Evolutionary conservation across 441 rosid genomes (phyloP), one percentile per base, ranked within the genome.

Genomic region (Croton laevigatus): DNA sequence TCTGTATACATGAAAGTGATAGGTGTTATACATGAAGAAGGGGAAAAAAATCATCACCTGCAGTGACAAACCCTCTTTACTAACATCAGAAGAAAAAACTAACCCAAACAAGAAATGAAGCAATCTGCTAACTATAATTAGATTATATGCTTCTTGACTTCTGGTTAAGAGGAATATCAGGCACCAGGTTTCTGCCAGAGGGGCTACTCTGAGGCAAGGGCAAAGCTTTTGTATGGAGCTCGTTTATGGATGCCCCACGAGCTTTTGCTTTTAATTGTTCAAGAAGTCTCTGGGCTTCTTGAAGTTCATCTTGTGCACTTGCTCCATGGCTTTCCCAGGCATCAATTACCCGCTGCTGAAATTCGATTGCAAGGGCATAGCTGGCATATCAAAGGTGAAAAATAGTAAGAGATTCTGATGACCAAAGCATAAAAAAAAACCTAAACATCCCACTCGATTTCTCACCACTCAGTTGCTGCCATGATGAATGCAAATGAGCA

Each of bases 241-340:
- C 72, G 71, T 74, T 76, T 16, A 68, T 66, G 46, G 82, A 74
- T 1, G 84, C 82, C 38, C 83, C 88, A 16, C 66, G 81, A 62
- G 92, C 92, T 77, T 86, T 89, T 67, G 76, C 76, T 80, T 89
- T 82, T 73, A 91, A 71, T 62, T 91, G 86, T 79, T 87, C 86
- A 16, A 90, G 85, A 62, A 85, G 70, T 67, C 68, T 80, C 20
- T 44, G 74, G 3, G 96, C 96, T 72, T 89, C 97, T 69, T 45
- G 76, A 68, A 94, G 87, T 74, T 90, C 96, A 20, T 84, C 93
- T 78, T 79, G 73, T 36, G 85, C 92, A 62, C 84, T 84, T 14
- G 82, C 79, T 73, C 99, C 96, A 71, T 90, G 98, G 79, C 90
- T 83, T 46, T 90, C 91, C 99, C 96, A 94, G 73, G 91, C 94